A percentile compares a stretch with the other conserved stretches of the same genome.
phyloP scores from a whole-genome alignment of 1,284 basidiomycete genomes.

The Microbotryomycetes sp. region DNA sequence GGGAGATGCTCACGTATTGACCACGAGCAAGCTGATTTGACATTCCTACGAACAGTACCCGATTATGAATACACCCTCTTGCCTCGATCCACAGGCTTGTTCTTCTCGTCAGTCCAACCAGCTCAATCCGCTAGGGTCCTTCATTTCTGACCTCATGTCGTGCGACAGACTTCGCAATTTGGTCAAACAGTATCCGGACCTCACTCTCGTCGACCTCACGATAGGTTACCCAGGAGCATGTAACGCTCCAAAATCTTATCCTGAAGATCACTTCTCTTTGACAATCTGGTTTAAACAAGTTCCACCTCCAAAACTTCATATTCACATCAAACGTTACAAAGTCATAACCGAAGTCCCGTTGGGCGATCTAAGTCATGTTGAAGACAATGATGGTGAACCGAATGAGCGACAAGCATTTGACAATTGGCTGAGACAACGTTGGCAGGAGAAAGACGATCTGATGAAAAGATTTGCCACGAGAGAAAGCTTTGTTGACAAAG shows the following conservation, averaged over 20 bases:
- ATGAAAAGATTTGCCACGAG: constrained; percentile 13
- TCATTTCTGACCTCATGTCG: not conserved
- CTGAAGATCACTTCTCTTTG: constrained; percentile 78
- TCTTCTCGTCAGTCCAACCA: constrained; percentile 51
- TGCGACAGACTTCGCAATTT: constrained; percentile 61
- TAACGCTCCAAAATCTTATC: constrained; percentile 49
- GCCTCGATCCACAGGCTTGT: constrained; percentile 84
- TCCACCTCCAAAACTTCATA: constrained; percentile 76
- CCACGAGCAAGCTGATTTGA: too few species aligned
- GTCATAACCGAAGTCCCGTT: constrained; percentile 43
- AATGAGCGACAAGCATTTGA: constrained; percentile 70
- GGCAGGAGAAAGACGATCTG: constrained; percentile 74
- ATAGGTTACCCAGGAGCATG: constrained; percentile 31
- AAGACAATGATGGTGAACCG: constrained; percentile 53
- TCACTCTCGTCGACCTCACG: constrained; percentile 53
- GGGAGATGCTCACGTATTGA: not conserved
- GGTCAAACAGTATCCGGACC: constrained; percentile 63
- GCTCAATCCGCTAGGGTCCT: not conserved
- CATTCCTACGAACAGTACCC: constrained; percentile 3
- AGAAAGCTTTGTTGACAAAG: constrained; percentile 3
- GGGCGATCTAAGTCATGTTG: not conserved
- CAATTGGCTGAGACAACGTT: constrained; percentile 69
- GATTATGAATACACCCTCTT: constrained; percentile 75
- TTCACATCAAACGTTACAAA: constrained; percentile 74
- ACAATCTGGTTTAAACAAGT: constrained; percentile 68